Percentiles rank a stretch among this genome's conserved stretches.
phyloP scores from a whole-genome alignment of 2,329 filamentous ascomycete genomes.

The Colletotrichum orchidophilum region DNA sequence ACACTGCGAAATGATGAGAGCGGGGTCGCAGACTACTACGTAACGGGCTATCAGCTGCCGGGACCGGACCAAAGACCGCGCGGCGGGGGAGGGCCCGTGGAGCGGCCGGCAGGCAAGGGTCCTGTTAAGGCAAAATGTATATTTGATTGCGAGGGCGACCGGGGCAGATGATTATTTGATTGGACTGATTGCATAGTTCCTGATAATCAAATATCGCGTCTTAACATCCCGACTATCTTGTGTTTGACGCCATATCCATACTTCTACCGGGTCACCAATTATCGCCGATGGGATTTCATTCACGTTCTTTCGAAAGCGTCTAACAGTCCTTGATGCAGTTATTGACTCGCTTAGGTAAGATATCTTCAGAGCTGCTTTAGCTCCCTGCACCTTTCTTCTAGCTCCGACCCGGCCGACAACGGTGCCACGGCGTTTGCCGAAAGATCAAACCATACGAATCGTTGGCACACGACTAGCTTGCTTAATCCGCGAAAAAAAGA shows the following conservation, averaged over 20 bases:
- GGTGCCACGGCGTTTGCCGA: background rate
- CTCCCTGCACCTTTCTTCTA: background rate
- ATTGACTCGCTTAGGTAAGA: background rate
- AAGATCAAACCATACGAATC: background rate
- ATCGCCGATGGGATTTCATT: background rate
- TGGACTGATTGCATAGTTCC: background rate
- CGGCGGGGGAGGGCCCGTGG: background rate
- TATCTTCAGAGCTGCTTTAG: no score
- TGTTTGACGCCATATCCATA: background rate
- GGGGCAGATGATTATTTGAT: background rate
- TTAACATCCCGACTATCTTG: no score
- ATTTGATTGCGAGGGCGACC: background rate
- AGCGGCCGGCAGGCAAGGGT: background rate
- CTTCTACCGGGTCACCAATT: background rate
- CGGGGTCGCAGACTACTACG: background rate
- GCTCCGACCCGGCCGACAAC: background rate
- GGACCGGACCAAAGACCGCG: constrained; percentile 16
- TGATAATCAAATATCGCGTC: no score
- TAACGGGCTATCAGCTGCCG: constrained; percentile 5
- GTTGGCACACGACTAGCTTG: background rate
- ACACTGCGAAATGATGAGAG: background rate
- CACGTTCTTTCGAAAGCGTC: background rate
- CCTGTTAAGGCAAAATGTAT: background rate
- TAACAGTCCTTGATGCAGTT: background rate
- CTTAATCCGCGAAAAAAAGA: background rate